Conservation (phyloP, 1,139 yeast species). For the Pichia sp. region DNA sequence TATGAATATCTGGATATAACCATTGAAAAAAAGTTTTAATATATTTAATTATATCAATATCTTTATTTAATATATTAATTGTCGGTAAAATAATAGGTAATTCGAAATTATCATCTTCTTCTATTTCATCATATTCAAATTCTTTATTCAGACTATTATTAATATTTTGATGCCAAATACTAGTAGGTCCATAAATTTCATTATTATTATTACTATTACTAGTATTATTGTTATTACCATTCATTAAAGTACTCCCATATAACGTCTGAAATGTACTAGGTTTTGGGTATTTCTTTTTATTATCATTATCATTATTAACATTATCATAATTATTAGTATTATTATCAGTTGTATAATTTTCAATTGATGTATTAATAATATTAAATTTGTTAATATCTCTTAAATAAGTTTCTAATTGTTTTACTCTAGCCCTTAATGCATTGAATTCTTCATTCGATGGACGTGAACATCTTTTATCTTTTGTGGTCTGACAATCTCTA, state of each 20-base stretch:
- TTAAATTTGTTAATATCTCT: too few species aligned
- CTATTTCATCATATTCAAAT: conserved; percentile 1
- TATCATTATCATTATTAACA: background rate
- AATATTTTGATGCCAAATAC: conserved; percentile 31
- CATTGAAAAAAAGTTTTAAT: conserved; percentile 52
- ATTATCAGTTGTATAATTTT: too few species aligned
- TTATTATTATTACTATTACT: conserved; percentile 7
- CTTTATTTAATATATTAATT: conserved; percentile 4
- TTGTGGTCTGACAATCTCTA: background rate
- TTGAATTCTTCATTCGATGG: background rate
- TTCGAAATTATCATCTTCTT: background rate
- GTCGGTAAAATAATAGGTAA: background rate
- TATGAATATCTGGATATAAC: conserved; percentile 58
- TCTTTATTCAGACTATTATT: conserved; percentile 4
- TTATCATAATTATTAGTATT: background rate
- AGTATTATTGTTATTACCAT: too few species aligned
- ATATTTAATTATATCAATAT: conserved; percentile 39
- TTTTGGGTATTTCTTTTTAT: conserved; percentile 10
- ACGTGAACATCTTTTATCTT: background rate
- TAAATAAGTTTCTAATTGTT: background rate
- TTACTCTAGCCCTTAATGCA: background rate
- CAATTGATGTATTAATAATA: too few species aligned
- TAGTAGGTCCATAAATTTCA: conserved; percentile 46
- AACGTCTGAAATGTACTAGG: conserved; percentile 12
- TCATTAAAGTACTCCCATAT: background rate